Conservation (phyloP, 345 rosid species). For the Euphorbia pulcherrima region DNA sequence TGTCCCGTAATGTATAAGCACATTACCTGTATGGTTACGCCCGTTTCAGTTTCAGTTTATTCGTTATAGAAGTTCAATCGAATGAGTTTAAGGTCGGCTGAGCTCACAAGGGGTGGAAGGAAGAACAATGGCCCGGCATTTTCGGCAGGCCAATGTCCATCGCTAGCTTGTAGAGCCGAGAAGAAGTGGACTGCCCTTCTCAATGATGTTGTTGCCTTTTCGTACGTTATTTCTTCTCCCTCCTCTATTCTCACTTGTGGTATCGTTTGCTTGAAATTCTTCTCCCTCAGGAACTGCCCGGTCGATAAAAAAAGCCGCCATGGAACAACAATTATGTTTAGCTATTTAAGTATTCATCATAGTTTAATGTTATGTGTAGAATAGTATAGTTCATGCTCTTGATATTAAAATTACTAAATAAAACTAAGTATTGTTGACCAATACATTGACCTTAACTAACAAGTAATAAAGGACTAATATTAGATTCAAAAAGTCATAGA, state of each 20-base stretch:
- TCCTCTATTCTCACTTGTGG: slow-evolving; percentile 4
- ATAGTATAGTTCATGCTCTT: too few relatives aligned
- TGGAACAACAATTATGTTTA: too few relatives aligned
- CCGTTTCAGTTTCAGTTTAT: too few relatives aligned
- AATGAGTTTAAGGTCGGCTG: background rate
- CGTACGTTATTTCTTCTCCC: slow-evolving; percentile 16
- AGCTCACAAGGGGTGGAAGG: slow-evolving; percentile 17
- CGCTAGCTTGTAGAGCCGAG: slow-evolving; percentile 23
- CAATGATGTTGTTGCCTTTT: slow-evolving; percentile 18
- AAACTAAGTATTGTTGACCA: too few relatives aligned
- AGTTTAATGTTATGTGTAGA: too few relatives aligned
- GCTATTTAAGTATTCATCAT: too few relatives aligned
- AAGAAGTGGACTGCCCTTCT: slow-evolving; percentile 22
- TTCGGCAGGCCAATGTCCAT: slow-evolving; percentile 31
- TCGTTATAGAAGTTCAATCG: too few relatives aligned
- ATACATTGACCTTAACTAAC: too few relatives aligned
- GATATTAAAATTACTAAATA: too few relatives aligned
- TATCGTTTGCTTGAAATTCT: slow-evolving; percentile 17
- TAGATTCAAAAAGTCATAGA: too few relatives aligned
- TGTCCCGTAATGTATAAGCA: slow-evolving; percentile 25
- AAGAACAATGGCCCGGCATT: slow-evolving; percentile 24
- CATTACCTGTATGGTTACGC: slow-evolving; percentile 8
- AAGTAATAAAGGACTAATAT: too few relatives aligned
- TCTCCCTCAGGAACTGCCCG: slow-evolving; percentile 19
- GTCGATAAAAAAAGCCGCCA: too few relatives aligned